Evolutionary conservation across 2,329 filamentous ascomycete genomes (phyloP).

Genomic region (Colletotrichum sp.): DNA sequence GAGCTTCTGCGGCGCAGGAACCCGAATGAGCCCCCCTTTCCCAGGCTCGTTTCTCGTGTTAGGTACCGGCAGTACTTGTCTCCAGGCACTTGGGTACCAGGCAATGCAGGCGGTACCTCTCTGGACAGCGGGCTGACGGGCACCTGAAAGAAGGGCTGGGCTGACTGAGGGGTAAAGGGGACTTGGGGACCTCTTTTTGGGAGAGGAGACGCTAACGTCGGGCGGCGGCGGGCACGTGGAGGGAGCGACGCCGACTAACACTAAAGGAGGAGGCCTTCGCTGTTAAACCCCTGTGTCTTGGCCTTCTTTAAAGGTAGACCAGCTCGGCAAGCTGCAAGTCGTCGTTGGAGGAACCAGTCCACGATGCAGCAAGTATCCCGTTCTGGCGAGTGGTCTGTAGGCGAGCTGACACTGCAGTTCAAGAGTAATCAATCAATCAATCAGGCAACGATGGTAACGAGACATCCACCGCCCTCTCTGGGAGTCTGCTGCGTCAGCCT

Average conservation of each 20-base stretch:
- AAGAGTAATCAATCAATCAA: neutral
- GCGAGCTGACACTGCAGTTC: neutral
- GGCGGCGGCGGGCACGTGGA: slow-evolving; percentile 7
- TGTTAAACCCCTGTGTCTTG: neutral
- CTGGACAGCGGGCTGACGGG: neutral
- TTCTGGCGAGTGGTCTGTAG: neutral
- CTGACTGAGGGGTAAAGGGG: neutral
- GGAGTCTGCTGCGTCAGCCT: neutral
- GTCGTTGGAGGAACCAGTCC: neutral
- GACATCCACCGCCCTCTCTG: neutral
- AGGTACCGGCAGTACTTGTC: neutral
- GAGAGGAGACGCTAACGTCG: slow-evolving; percentile 1
- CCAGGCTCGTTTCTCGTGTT: neutral
- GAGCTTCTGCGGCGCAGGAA: neutral
- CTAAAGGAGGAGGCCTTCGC: neutral
- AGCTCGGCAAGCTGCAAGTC: neutral
- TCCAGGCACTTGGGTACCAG: neutral
- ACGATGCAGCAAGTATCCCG: neutral
- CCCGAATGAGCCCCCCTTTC: neutral
- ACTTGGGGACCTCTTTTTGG: neutral
- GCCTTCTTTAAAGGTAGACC: neutral
- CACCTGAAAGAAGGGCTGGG: neutral
- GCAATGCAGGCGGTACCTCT: neutral
- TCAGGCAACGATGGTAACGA: neutral
- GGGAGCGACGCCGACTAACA: neutral